Base-by-base conservation (phyloP, 805 yeast genomes). In the Kodamaea kakaduensis region DNA sequence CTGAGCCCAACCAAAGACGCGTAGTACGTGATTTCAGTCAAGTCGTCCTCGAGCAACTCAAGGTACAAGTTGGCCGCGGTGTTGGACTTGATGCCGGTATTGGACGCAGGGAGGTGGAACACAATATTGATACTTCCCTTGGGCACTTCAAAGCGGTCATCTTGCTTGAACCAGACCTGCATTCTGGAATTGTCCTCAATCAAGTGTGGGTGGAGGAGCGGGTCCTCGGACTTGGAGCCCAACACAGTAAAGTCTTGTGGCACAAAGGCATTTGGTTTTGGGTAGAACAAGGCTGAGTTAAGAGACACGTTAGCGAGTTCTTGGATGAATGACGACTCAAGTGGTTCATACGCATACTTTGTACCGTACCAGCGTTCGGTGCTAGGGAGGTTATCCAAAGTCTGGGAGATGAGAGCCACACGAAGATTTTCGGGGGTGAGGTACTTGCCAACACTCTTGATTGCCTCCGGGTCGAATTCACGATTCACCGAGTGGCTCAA, bases 301-400 rank as follows among this genome's bases (percentile, higher is more conserved):
- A 36, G 29, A 54, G 51, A 36, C 59, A 56, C 38, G 43, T 43
- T 28, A 54, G 42, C 31, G 19, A 78, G 51, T 25, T 45, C 50
- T 7, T 52, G 32, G 5, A 64, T 10, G 3, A 81, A 54, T 1
- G 59, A 61, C 0, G 43, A 28, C 2, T 76, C 63, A 15, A 85
- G 50, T 10, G 65, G 61, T 8, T 60, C 66, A 27, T 71, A 55
- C 2, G 73, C 59, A 54, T 87, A 85, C 46, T 84, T 83, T 0
- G 97, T 87, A 3, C 95, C 96, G 53, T 93, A 90, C 96, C 96
- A 90, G 50, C 77, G 69, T 55, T 90, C 98, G 14, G 52, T 66
- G 10, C 59, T 44, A 36, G 69, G 63, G 31, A 74, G 59, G 1
- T 48, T 61, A 3, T 71, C 71, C 3, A 78, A 70, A 5, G 69